These are phyloP conservation scores for Wickerhamomyces sydowiorum DNA, from an alignment of 805 yeast species.

Conservation along the genomic window DNA sequence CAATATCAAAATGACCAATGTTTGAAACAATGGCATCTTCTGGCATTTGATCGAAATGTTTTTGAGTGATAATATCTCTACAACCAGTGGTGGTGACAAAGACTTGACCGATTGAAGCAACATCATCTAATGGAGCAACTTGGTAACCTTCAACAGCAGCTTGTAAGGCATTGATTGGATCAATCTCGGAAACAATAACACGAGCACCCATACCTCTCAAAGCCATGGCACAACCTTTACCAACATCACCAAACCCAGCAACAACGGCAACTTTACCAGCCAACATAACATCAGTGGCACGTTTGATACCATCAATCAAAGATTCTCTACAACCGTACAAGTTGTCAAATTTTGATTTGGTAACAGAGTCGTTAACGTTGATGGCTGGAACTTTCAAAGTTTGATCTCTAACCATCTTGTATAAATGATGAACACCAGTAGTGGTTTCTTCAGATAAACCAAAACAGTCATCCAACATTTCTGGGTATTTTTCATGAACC, in stretches of 20 bases:
- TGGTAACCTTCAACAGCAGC: conserved; percentile 99
- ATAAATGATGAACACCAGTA: conserved; percentile 99
- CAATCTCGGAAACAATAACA: conserved; percentile 94
- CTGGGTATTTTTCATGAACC: conserved; percentile 97
- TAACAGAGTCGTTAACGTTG: conserved; percentile 97
- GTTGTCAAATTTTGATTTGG: conserved; percentile 99
- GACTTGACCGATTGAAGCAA: conserved; percentile 89
- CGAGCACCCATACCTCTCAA: conserved; percentile 99
- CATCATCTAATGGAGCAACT: conserved; percentile 93
- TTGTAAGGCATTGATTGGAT: conserved; percentile 98
- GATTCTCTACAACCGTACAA: conserved; percentile 99
- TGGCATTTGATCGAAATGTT: conserved; percentile 89
- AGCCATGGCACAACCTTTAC: conserved; percentile 99
- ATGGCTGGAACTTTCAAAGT: conserved; percentile 96
- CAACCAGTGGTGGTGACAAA: conserved; percentile 99
- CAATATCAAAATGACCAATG: conserved; percentile 99
- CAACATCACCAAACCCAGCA: conserved; percentile 99
- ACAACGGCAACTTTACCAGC: conserved; percentile 99
- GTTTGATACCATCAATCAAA: conserved; percentile 96
- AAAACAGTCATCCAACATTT: conserved; percentile 89
- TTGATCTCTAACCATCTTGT: conserved; percentile 89
- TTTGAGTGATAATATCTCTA: conserved; percentile 92
- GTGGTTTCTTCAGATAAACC: conserved; percentile 99
- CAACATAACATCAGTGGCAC: conserved; percentile 99
- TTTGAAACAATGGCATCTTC: conserved; percentile 99